These are phyloP conservation scores for Gossypium anomalum DNA, from an alignment of 345 rosid species.

Conservation along the genomic window DNA sequence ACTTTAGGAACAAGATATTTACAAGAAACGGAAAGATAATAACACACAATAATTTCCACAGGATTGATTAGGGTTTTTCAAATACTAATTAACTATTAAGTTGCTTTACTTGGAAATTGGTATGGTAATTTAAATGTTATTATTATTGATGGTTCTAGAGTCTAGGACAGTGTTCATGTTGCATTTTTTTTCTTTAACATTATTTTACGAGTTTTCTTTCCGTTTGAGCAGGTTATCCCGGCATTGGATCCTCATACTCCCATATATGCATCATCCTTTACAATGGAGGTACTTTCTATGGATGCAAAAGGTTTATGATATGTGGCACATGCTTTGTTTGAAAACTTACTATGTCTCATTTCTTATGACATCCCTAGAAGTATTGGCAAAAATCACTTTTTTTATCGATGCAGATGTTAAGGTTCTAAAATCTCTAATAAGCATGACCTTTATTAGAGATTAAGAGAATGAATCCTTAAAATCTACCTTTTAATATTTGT, in stretches of 20 bases:
- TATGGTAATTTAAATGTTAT: neutral
- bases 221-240: constrained; percentile 76
- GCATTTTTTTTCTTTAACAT: neutral
- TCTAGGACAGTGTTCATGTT: neutral
- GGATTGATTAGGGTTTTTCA: neutral
- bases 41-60: too few species aligned
- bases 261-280: constrained; percentile 89
- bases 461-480: neutral
- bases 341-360: neutral
- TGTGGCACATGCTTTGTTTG: constrained; percentile 2
- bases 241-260: constrained; percentile 84
- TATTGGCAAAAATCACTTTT: constrained; percentile 3
- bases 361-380: neutral
- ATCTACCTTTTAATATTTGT: neutral
- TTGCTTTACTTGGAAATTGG: neutral
- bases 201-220: neutral
- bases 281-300: constrained; percentile 75
- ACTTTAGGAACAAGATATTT: too few species aligned
- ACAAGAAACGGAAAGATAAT: too few species aligned
- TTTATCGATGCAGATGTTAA: constrained; percentile 4
- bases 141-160: neutral
- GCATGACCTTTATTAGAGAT: neutral
- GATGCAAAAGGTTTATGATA: neutral
- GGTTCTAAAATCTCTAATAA: constrained; percentile 9
- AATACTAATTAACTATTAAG: neutral